These are phyloP conservation scores for Verticillium zaregamsianum DNA, from an alignment of 2,329 filamentous ascomycete species.

Conservation along the genomic window DNA sequence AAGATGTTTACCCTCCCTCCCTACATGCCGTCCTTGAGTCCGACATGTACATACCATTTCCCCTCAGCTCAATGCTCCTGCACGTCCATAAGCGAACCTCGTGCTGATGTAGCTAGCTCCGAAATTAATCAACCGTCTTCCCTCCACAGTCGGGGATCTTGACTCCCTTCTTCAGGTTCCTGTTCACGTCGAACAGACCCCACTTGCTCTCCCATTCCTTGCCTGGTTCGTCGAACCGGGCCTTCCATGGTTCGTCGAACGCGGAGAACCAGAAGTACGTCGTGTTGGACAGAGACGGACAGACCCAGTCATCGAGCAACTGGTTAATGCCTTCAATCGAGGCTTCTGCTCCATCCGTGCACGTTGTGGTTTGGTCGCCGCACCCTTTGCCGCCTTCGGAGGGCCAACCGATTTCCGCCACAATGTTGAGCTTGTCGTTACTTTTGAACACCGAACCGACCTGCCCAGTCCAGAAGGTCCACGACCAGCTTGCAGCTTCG, in stretches of 20 bases:
- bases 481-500: conserved; percentile 75
- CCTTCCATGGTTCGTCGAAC: conserved; percentile 96
- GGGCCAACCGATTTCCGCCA: conserved; percentile 91
- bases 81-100: too few relatives aligned
- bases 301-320: conserved; percentile 87
- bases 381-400: conserved; percentile 76
- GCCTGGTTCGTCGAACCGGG: conserved; percentile 60
- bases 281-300: conserved; percentile 73
- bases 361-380: conserved; percentile 44
- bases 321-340: conserved; percentile 76
- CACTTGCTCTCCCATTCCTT: conserved; percentile 93
- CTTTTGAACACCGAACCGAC: conserved; percentile 62
- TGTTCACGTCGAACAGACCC: conserved; percentile 83
- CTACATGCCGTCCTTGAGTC: neutral
- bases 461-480: conserved; percentile 70
- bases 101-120: too few relatives aligned
- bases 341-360: conserved; percentile 60
- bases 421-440: conserved; percentile 66
- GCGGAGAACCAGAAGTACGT: conserved; percentile 98
- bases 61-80: too few relatives aligned
- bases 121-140: conserved; percentile 46
- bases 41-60: too few relatives aligned
- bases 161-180: conserved; percentile 79
- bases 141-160: conserved; percentile 85
- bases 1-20: neutral